Base-by-base conservation (phyloP, 768 basidiomycete species). In the Cantharellus anzutake region DNA sequence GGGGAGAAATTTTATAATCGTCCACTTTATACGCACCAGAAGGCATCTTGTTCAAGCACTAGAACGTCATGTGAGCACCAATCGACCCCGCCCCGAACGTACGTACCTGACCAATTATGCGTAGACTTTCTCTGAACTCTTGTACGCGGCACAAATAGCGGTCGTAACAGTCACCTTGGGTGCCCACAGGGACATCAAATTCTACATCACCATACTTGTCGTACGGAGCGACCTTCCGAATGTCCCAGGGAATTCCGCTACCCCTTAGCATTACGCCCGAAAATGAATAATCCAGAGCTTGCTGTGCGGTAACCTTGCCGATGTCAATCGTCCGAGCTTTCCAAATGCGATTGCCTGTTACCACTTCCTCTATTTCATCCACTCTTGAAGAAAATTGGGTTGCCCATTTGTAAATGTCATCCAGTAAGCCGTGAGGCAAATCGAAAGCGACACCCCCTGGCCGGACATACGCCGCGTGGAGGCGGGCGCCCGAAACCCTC, bases 371-470 rank as follows among this genome's bases (percentile, higher is more conserved):
- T 64, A 98, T 86, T 73, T 99, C 94, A 68, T 99, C 93, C 37
- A 99, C 78, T 63, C 94, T 80, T 57, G 81, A 82, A 53, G 78
- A 72, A 70, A 96, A 99, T 67, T 97, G 94, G 1, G 94, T 96
- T 2, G 87, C 86, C 94, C 94, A 99, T 68, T 86, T 86, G 80
- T 87, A 89, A 68, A 99, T 96, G 70, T 99, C 94, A 65, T 97
- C 87, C 41, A 99, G 79, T n/a, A 99, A 75, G n/a, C 94, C 94
- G 64, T 97, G 93, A 5, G 94, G 94, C 51, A 99, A 76, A 68
- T 99, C 94, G 68, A 92, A 98, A 1, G 94, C 94, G 55, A 99
- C 94, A 66, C 94, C 94, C 62, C 94, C 94, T 1, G 94, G 94
- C 62, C 94, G 86, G 55, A 97, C 85, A 70, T 97, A 99, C n/a